phyloP scores from a whole-genome alignment of 2,329 filamentous ascomycete genomes.

The Drechslerella dactyloides region DNA sequence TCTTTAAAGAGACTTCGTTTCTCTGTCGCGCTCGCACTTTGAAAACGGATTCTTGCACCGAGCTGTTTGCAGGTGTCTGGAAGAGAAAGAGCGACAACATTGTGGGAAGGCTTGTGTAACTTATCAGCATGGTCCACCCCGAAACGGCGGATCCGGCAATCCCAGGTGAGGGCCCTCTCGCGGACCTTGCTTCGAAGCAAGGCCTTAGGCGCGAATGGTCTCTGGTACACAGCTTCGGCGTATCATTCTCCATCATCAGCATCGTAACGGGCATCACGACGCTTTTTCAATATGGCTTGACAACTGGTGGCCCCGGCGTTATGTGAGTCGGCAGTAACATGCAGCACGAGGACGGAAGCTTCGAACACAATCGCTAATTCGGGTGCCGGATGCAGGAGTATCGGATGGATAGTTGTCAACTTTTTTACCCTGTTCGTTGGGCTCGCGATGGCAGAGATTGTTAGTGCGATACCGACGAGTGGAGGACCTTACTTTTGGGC shows the following conservation, averaged over 20 bases:
- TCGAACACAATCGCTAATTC: constrained; percentile 17
- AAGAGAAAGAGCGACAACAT: constrained; percentile 19
- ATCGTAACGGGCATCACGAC: constrained; percentile 68
- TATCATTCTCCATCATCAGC: constrained; percentile 69
- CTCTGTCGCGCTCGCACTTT: constrained; percentile 14
- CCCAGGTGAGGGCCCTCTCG: constrained; percentile 64
- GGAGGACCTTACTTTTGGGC: constrained; percentile 69
- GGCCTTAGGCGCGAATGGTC: constrained; percentile 67
- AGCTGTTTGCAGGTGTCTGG: constrained; percentile 2
- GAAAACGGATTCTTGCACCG: constrained; percentile 18
- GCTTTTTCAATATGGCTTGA: constrained; percentile 65
- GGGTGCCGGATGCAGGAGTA: constrained; percentile 19
- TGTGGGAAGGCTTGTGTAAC: constrained; percentile 23
- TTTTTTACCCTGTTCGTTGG: constrained; percentile 66
- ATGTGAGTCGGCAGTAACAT: constrained; percentile 22
- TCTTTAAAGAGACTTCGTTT: constrained; percentile 29
- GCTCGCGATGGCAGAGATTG: constrained; percentile 67
- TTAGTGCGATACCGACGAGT: constrained; percentile 66
- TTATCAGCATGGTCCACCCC: constrained; percentile 29
- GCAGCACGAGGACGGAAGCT: background rate
- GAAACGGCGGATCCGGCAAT: constrained; percentile 22
- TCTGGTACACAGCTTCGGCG: constrained; percentile 67
- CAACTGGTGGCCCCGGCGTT: constrained; percentile 63
- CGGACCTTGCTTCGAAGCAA: constrained; percentile 67
- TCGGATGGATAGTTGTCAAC: constrained; percentile 65